Evolutionary conservation across 176 grass and related monocot genomes (phyloP), one percentile per base, ranked within the genome.

Genomic region (Hyparrhenia diplandra): DNA sequence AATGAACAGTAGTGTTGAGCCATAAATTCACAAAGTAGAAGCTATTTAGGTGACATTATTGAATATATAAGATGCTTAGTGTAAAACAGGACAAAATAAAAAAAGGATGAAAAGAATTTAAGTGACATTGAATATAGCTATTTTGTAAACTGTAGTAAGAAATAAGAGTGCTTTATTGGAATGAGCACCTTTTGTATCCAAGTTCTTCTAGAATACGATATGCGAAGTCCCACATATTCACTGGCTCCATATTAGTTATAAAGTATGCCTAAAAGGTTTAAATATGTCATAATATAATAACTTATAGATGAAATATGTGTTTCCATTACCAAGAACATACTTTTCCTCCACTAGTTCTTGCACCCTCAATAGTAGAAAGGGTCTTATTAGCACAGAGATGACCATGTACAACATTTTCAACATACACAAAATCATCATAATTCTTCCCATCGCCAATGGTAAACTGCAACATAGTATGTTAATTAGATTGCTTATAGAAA

Each of bases 191-290:
- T 73, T 90, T 84, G 43, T 91, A 71, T 88, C 93, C 93, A 63
- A 89, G 83, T 71, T 87, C 86, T 89, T 93, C 83, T 8, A 71
- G 71, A 76, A 91, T 28, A 70, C 85, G 65, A 66, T 82, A 87
- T 25, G 87, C 1, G 35, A 93, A 93, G 76, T 90, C 94, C 93
- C 94, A 97, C 24, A 93, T 64, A 60, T 97, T 89, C 14, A 89
- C 83, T 24, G 88, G 86, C 30, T 97, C 90, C 90, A 88, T 88
- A 80, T 97, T 97, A 65, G 94, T 97, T 75, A 97, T 93, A 70
- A 32, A 32, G 31, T 32, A 32, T 32, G 31, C 31, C 31, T 32
- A 32, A 32, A 32, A 32, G 4, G 2, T 4, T 32, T 4, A 32
- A 32, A 32, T 32, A 32, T 32, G 31, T 32, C 31, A 32, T 32